phyloP scores from a whole-genome alignment of 2,329 filamentous ascomycete genomes.

The Exophiala xenobiotica region DNA sequence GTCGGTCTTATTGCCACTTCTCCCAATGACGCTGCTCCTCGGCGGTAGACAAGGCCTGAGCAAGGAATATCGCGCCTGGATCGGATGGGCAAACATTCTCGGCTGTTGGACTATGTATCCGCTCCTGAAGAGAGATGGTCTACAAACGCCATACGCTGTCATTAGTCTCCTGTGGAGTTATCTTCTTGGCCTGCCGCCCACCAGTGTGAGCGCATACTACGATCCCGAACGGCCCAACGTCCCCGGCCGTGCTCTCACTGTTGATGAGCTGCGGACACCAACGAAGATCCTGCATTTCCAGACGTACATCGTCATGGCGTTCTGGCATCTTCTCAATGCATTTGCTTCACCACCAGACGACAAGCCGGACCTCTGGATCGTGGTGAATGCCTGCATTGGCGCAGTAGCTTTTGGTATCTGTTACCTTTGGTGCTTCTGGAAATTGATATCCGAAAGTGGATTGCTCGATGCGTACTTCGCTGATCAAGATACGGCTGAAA shows the following conservation, averaged over 20 bases:
- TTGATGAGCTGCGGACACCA: conserved; percentile 27
- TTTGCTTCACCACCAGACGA: conserved; percentile 65
- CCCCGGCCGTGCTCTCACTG: conserved; percentile 22
- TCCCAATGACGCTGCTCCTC: conserved; percentile 89
- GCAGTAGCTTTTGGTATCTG: conserved; percentile 81
- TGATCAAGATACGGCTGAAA: conserved; percentile 6
- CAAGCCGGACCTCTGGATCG: conserved; percentile 94
- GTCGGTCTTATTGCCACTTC: conserved; percentile 84
- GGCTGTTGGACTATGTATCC: conserved; percentile 94
- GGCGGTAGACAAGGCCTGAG: conserved; percentile 74
- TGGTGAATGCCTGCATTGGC: conserved; percentile 83
- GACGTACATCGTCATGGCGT: conserved; percentile 75
- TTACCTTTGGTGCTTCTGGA: conserved; percentile 88
- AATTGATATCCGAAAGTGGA: conserved; percentile 41
- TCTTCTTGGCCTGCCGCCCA: conserved; percentile 80
- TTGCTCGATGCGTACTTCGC: conserved; percentile 26
- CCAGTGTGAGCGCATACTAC: conserved; percentile 35
- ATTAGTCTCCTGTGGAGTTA: conserved; percentile 88
- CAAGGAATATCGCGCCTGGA: conserved; percentile 78
- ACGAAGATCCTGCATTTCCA: conserved; percentile 69
- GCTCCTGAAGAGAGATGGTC: conserved; percentile 77
- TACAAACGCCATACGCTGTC: conserved; percentile 80
- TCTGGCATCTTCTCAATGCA: conserved; percentile 76
- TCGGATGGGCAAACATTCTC: conserved; percentile 91
- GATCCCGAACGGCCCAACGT: conserved; percentile 27